These are phyloP conservation scores for Apiospora marii DNA, from an alignment of 2,329 filamentous ascomycete species.

Conservation along the genomic window DNA sequence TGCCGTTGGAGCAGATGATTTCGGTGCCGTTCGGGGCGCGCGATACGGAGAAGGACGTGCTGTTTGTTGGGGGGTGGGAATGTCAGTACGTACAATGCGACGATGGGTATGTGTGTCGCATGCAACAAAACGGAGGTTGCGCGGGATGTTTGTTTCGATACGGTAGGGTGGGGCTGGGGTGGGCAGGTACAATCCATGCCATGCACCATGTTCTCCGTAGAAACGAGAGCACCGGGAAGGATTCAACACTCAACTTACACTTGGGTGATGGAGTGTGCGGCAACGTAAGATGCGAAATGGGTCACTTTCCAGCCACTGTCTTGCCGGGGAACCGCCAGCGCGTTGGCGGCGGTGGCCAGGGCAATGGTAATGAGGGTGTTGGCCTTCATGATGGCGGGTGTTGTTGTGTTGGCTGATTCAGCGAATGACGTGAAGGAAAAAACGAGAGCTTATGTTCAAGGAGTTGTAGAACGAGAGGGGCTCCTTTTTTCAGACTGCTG, in stretches of 20 bases:
- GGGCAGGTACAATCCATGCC: too few species aligned
- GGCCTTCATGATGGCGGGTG: background rate
- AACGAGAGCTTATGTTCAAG: background rate
- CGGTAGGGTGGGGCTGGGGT: background rate
- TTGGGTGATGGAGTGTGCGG: constrained; percentile 15
- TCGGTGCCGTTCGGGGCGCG: background rate
- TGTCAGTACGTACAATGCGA: background rate
- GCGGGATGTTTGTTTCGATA: background rate
- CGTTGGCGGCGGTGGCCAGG: background rate
- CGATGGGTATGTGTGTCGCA: background rate
- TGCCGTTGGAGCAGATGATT: constrained; percentile 4
- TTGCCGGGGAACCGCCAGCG: background rate
- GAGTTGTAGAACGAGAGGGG: constrained; percentile 6
- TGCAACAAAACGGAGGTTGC: background rate
- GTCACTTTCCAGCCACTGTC: constrained; percentile 3
- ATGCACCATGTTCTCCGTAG: too few species aligned
- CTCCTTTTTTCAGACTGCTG: background rate
- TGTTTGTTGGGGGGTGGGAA: background rate
- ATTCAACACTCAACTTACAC: background rate
- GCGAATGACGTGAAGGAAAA: constrained; percentile 12
- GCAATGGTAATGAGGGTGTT: background rate
- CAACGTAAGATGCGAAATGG: constrained; percentile 2
- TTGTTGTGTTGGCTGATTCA: background rate
- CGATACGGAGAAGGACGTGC: constrained; percentile 7
- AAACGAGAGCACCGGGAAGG: background rate